Evolutionary conservation across 2,329 filamentous ascomycete species (phyloP), one percentile per base, ranked within the genome.

Genomic region (Paecilomyces variotii): DNA sequence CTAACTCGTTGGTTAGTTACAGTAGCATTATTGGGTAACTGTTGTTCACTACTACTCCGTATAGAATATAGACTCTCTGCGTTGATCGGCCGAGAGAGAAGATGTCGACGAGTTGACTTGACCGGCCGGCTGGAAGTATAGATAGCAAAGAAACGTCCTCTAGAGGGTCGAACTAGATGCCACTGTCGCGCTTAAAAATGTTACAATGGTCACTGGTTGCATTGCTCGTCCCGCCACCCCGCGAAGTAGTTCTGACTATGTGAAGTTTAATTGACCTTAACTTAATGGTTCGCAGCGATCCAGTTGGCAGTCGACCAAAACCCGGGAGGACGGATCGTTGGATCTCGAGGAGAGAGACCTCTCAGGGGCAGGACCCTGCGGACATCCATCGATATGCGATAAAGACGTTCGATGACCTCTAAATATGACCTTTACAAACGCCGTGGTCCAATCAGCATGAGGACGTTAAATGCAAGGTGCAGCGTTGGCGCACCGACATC

Each of bases 401-500:
- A 54, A 54, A 70, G 65, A 56, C 60, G 53, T 61, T 62, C 59
- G 60, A 68, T 70, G 67, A 68, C 64, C 61, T 62, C 55, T 60
- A 66, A 52, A 55, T 63, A 68, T 66, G 64, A 67, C 64, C 62
- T 63, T 55, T 61, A 35, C 57, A 60, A 67, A 69, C 53, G 50
- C 56, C 30, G 50, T 54, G 55, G 56, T 49, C 61, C 60, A 65
- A 67, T 65, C 62, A 60, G 60, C 50, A 59, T 45, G 53, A 57
- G 57, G 60, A n/a, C 32, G 19, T 55, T 52, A 53, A 54, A 64
- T 59, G 57, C 54, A 56, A 59, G 57, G 59, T 57, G 57, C 61
- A 59, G 61, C 64, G 63, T 60, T 60, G 54, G 12, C 32, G 59
- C 59, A 63, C 70, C 70, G 70, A 72, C 61, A 62, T 71, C 69